Conservation (phyloP, 2,329 filamentous ascomycete genomes). For the Alternaria panax region DNA sequence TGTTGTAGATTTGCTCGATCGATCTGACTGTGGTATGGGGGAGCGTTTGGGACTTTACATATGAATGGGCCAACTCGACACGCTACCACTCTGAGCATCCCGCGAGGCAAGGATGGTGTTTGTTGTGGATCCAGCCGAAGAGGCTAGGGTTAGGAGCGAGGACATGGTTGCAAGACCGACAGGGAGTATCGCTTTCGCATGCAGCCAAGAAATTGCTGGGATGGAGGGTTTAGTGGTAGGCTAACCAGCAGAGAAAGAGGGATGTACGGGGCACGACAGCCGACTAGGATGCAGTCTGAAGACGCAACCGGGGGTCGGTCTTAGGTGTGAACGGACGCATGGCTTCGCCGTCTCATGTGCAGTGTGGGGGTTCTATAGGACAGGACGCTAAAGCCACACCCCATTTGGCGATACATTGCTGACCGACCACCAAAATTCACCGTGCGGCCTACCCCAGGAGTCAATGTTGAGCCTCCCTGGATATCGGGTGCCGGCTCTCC, state of each 20-base stretch:
- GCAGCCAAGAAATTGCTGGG: conserved; percentile 46
- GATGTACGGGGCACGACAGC: conserved; percentile 37
- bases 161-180: conserved; percentile 41
- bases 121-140: conserved; percentile 41
- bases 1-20: conserved; percentile 39
- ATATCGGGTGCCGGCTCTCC: neutral
- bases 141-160: conserved; percentile 40
- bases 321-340: conserved; percentile 39
- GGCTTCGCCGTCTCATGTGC: conserved; percentile 44
- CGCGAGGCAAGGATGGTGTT: conserved; percentile 46
- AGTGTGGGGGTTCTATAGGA: conserved; percentile 42
- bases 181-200: conserved; percentile 43
- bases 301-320: conserved; percentile 34
- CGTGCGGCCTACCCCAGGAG: conserved; percentile 18
- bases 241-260: conserved; percentile 33
- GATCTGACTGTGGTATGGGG: conserved; percentile 34
- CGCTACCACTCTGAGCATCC: conserved; percentile 35
- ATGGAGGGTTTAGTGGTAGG: conserved; percentile 42
- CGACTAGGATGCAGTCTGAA: conserved; percentile 39
- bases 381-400: conserved; percentile 34
- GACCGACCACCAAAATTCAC: conserved; percentile 15
- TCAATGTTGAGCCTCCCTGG: neutral
- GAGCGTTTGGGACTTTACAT: conserved; percentile 46
- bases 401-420: conserved; percentile 31
- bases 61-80: conserved; percentile 39